Percentiles rank a stretch among this genome's conserved stretches.
These are phyloP conservation scores for Fraxinus americana DNA, from an alignment of 257 asterid genomes.

Conservation along the genomic window DNA sequence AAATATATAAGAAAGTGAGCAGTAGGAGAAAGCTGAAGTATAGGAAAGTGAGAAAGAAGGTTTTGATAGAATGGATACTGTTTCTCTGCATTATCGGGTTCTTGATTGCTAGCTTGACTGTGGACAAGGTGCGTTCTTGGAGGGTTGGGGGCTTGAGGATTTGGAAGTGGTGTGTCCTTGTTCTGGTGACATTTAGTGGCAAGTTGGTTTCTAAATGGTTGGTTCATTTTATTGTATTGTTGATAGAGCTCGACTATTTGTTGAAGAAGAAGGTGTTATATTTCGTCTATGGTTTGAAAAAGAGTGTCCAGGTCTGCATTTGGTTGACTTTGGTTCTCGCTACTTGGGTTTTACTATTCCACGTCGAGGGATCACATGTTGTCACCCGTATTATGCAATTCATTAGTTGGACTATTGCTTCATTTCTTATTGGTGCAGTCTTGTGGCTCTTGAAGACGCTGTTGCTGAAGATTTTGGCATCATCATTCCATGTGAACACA, in stretches of 20 bases:
- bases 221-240: conserved; percentile 58
- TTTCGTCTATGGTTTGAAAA: conserved; percentile 73
- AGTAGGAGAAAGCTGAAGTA: conserved; percentile 60
- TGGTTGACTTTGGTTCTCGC: conserved; percentile 70
- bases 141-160: conserved; percentile 53
- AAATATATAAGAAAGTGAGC: conserved; percentile 78
- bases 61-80: conserved; percentile 65
- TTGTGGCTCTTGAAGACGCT: conserved; percentile 79
- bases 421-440: conserved; percentile 67
- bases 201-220: conserved; percentile 64
- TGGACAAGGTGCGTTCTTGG: conserved; percentile 40
- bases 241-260: conserved; percentile 77
- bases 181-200: conserved; percentile 80
- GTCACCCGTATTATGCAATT: conserved; percentile 47
- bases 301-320: conserved; percentile 63
- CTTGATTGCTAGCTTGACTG: conserved; percentile 56
- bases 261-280: conserved; percentile 73
- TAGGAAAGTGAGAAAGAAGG: conserved; percentile 60
- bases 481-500: conserved; percentile 73
- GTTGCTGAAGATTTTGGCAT: conserved; percentile 75
- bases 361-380: conserved; percentile 29
- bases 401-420: conserved; percentile 67
- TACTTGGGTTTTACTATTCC: conserved; percentile 66
- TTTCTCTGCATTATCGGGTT: conserved; percentile 58
- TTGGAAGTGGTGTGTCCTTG: conserved; percentile 78